These are phyloP conservation scores for Plantago lanceolata DNA, from an alignment of 305 asterid genomes.

Conservation along the genomic window DNA sequence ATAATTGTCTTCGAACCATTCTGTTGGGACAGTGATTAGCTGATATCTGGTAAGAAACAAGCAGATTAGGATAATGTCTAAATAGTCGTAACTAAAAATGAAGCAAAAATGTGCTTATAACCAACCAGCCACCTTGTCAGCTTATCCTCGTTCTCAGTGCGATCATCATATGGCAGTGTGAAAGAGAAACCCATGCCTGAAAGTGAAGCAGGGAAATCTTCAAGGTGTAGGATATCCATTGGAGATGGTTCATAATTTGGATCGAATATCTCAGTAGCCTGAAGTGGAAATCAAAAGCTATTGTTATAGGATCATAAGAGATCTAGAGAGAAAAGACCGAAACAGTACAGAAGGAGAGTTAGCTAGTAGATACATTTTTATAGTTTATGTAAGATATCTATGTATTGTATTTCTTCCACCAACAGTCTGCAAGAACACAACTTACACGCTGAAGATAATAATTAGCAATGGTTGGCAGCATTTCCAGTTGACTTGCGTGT, in stretches of 20 bases:
- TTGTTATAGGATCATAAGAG: neutral
- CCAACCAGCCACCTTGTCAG: neutral
- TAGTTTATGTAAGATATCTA: no score
- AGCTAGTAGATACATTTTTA: no score
- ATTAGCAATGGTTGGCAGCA: neutral
- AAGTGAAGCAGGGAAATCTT: slow-evolving; percentile 4
- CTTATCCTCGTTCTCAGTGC: slow-evolving; percentile 3
- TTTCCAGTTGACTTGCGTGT: neutral
- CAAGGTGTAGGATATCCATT: slow-evolving; percentile 7
- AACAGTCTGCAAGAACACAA: neutral
- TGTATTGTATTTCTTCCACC: neutral
- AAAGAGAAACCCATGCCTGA: slow-evolving; percentile 17
- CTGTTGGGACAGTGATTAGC: slow-evolving; percentile 45
- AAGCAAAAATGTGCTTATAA: neutral
- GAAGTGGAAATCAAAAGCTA: slow-evolving; percentile 9
- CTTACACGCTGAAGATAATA: slow-evolving; percentile 2
- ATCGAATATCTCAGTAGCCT: slow-evolving; percentile 42
- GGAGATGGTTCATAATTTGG: slow-evolving; percentile 38
- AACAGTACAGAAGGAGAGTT: no score
- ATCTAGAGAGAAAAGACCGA: neutral
- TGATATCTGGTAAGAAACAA: slow-evolving; percentile 38
- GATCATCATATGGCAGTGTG: slow-evolving; percentile 9
- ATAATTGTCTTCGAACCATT: no score
- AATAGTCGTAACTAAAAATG: neutral
- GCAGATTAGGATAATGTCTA: neutral